Conservation (phyloP, 805 yeast genomes). For the Metschnikowia bowlesiae region DNA sequence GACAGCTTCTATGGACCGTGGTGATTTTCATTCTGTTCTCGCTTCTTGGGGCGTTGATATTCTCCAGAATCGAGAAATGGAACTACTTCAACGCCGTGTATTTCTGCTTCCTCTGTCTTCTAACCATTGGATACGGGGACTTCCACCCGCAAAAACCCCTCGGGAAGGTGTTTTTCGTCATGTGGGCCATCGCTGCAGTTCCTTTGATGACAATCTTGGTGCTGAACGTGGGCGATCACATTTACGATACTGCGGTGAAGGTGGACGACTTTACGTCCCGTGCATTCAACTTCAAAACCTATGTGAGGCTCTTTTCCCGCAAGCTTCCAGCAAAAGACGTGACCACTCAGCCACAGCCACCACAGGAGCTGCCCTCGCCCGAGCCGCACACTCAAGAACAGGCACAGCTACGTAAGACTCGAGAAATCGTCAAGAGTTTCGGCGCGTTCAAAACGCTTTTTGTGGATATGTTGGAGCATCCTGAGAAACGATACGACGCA, state of each 20-base stretch:
- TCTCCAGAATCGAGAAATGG: conserved; percentile 65
- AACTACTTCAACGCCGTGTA: conserved; percentile 66
- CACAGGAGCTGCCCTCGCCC: not conserved
- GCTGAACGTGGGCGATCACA: conserved; percentile 64
- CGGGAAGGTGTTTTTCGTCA: conserved; percentile 68
- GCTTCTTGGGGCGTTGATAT: conserved; percentile 69
- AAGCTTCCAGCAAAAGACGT: not conserved
- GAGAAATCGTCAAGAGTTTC: not conserved
- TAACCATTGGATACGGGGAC: conserved; percentile 86
- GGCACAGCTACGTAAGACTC: not conserved
- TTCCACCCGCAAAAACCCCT: conserved; percentile 57
- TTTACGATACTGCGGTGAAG: conserved; percentile 30
- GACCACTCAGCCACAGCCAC: not conserved
- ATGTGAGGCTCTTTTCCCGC: not conserved
- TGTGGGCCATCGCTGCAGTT: conserved; percentile 79
- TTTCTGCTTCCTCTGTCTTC: conserved; percentile 67
- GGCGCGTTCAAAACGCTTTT: not conserved
- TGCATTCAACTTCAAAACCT: conserved; percentile 9
- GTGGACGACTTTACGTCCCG: conserved; percentile 7
- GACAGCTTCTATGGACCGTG: conserved; percentile 38
- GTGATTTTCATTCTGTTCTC: conserved; percentile 53
- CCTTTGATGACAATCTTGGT: conserved; percentile 84
- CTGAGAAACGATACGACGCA: conserved; percentile 41
- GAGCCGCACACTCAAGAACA: not conserved
- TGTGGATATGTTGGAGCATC: conserved; percentile 31